Percentiles rank a stretch among this genome's conserved stretches.
Conservation (phyloP, 2,329 filamentous ascomycete species). For the Colletotrichum tabaci region DNA sequence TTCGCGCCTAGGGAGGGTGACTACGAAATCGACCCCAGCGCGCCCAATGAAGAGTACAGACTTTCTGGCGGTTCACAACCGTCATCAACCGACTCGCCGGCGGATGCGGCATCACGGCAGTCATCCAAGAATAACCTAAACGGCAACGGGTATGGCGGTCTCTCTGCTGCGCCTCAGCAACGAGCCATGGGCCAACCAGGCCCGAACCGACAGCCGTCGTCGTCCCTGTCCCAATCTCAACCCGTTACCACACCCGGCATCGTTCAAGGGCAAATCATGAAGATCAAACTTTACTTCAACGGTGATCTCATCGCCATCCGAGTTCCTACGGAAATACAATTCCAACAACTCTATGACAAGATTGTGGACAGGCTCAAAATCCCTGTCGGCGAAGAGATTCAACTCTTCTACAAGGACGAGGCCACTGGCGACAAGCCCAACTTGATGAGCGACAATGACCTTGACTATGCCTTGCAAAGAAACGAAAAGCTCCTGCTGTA, state of each 20-base stretch:
- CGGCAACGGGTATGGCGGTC: slow-evolving; percentile 67
- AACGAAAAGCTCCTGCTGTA: slow-evolving; percentile 91
- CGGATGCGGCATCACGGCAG: slow-evolving; percentile 73
- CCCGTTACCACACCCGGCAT: slow-evolving; percentile 69
- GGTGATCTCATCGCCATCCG: slow-evolving; percentile 93
- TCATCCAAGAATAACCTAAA: slow-evolving; percentile 77
- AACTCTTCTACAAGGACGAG: slow-evolving; percentile 91
- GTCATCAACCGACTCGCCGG: slow-evolving; percentile 75
- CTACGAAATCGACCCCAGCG: slow-evolving; percentile 88
- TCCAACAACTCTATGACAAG: slow-evolving; percentile 84
- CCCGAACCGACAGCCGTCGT: slow-evolving; percentile 62
- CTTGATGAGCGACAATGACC: slow-evolving; percentile 84
- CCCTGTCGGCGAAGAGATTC: slow-evolving; percentile 75
- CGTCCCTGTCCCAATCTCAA: slow-evolving; percentile 67
- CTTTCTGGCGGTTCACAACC: slow-evolving; percentile 79
- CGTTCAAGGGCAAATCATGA: slow-evolving; percentile 74
- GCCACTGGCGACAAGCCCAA: slow-evolving; percentile 80
- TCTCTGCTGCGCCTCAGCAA: slow-evolving; percentile 64
- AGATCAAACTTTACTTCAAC: slow-evolving; percentile 95
- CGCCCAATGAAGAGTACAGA: slow-evolving; percentile 77
- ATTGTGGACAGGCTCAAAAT: slow-evolving; percentile 88
- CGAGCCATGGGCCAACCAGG: slow-evolving; percentile 53
- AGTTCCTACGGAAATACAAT: slow-evolving; percentile 85
- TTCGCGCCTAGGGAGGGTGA: slow-evolving; percentile 93
- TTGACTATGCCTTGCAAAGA: slow-evolving; percentile 83